phyloP scores from a whole-genome alignment of 75 land plant species.

The Azolla pinnata region DNA sequence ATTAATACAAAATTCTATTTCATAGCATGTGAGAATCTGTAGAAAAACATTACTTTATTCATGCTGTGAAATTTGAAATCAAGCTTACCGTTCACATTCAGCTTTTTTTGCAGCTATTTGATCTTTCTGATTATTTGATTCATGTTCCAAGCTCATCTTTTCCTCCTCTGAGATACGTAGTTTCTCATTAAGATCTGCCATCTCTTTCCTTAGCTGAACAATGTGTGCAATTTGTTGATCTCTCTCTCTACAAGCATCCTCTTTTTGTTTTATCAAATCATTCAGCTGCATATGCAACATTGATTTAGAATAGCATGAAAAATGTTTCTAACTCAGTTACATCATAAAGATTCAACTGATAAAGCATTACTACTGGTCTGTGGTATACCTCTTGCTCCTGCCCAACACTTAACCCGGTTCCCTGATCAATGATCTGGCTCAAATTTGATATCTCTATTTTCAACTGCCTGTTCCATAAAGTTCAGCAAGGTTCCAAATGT shows the following conservation, averaged over 20 bases:
- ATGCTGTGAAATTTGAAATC: background rate
- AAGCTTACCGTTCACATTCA: conserved; percentile 24
- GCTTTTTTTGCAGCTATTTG: conserved; percentile 14
- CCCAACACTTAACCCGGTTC: conserved; percentile 16
- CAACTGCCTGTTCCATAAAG: conserved; percentile 12
- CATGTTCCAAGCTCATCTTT: conserved; percentile 20
- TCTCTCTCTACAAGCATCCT: conserved; percentile 16
- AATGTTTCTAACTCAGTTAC: too few species aligned
- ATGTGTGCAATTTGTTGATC: conserved; percentile 14
- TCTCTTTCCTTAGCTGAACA: conserved; percentile 18
- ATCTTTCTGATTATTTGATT: conserved; percentile 13
- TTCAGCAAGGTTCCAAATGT: background rate
- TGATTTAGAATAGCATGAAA: too few species aligned
- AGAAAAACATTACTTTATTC: background rate
- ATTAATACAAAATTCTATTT: too few species aligned
- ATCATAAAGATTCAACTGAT: too few species aligned
- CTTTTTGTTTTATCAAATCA: conserved; percentile 20
- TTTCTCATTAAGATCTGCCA: conserved; percentile 21
- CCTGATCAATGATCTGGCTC: conserved; percentile 22
- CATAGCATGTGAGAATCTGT: too few species aligned
- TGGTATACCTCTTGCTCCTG: conserved; percentile 29
- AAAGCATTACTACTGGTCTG: too few species aligned
- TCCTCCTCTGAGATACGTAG: conserved; percentile 13
- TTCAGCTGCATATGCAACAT: conserved; percentile 22
- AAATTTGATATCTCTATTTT: conserved; percentile 24